A percentile compares a stretch with the other conserved stretches of the same genome.
phyloP scores from a whole-genome alignment of 2,329 filamentous ascomycete genomes.

The Microsporum ferrugineum region DNA sequence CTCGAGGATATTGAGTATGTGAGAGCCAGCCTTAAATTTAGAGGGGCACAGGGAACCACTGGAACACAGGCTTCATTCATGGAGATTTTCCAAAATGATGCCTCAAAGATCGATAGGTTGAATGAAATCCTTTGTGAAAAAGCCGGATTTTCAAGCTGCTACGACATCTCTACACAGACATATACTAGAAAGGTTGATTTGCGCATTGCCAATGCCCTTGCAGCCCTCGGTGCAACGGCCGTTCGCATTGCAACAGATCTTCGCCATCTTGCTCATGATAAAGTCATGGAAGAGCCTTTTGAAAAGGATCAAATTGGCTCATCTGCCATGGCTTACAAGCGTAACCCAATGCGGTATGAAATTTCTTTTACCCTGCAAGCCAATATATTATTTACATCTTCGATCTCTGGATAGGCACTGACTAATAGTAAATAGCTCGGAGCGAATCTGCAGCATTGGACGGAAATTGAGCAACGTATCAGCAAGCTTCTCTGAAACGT shows the following conservation, averaged over 20 bases:
- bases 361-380: background rate
- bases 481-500: constrained; percentile 53
- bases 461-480: constrained; percentile 45
- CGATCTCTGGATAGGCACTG: background rate
- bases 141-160: constrained; percentile 51
- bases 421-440: constrained; percentile 26
- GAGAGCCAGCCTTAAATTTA: constrained; percentile 58
- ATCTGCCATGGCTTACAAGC: constrained; percentile 57
- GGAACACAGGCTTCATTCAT: constrained; percentile 70
- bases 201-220: constrained; percentile 67
- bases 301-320: constrained; percentile 67
- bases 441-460: constrained; percentile 49
- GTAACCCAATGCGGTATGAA: constrained; percentile 39
- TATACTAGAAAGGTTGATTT: constrained; percentile 75
- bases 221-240: constrained; percentile 63
- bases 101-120: constrained; percentile 49
- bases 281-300: constrained; percentile 78
- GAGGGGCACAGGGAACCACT: constrained; percentile 60
- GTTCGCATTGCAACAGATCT: constrained; percentile 66
- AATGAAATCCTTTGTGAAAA: constrained; percentile 55
- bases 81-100: constrained; percentile 53
- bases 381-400: background rate
- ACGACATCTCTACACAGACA: constrained; percentile 59
- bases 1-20: constrained; percentile 60
- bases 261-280: constrained; percentile 59